Conservation (phyloP, 2,329 filamentous ascomycete genomes). For the Aspergillus sp. region DNA sequence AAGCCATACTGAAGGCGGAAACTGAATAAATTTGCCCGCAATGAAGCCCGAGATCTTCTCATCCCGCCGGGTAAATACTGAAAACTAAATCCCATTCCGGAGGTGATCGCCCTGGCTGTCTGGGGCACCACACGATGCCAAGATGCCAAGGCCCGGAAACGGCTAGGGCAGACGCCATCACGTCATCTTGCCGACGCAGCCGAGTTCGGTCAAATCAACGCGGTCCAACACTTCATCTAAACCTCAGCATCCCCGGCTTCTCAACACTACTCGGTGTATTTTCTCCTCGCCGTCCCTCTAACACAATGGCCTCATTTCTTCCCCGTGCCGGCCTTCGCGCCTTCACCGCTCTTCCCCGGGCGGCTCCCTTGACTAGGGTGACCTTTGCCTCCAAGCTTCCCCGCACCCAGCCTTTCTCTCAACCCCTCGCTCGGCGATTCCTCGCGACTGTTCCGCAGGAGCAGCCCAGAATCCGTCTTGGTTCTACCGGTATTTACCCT, state of each 20-base stretch:
- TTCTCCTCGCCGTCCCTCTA: neutral
- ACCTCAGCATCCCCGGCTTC: too few relatives aligned
- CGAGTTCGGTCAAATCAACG: too few relatives aligned
- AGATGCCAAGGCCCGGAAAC: neutral
- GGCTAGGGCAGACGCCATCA: too few relatives aligned
- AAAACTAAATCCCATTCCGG: too few relatives aligned
- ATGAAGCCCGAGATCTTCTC: neutral
- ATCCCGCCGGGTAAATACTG: neutral
- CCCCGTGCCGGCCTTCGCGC: constrained; percentile 27
- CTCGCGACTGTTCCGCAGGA: constrained; percentile 28
- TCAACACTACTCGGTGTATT: too few relatives aligned
- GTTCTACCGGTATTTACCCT: constrained; percentile 31
- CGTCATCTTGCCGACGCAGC: too few relatives aligned
- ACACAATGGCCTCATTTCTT: constrained; percentile 30
- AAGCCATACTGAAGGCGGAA: too few relatives aligned
- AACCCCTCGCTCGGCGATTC: constrained; percentile 31
- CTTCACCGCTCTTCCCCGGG: constrained; percentile 24
- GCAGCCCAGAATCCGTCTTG: constrained; percentile 36
- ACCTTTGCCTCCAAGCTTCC: constrained; percentile 16
- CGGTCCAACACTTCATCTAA: too few relatives aligned
- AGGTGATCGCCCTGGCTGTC: too few relatives aligned
- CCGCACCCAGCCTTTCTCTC: constrained; percentile 19
- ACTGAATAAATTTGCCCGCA: neutral
- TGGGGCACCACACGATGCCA: neutral
- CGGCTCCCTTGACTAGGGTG: constrained; percentile 16